A percentile compares a stretch with the other conserved stretches of the same genome.
These are phyloP conservation scores for Monosporascus sp. DNA, from an alignment of 2,329 filamentous ascomycete species.

Conservation along the genomic window DNA sequence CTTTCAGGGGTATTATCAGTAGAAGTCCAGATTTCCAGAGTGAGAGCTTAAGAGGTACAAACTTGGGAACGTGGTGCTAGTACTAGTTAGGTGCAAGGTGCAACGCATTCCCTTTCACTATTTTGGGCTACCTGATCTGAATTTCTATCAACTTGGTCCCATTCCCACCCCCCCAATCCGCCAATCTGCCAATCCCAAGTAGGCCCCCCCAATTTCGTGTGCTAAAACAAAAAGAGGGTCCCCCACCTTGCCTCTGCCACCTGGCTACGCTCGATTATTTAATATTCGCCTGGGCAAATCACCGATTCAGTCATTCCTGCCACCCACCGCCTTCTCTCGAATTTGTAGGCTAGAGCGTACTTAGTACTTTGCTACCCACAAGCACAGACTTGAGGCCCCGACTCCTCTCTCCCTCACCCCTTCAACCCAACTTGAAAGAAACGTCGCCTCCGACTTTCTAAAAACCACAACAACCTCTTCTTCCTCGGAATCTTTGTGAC, in stretches of 20 bases:
- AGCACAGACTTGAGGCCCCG: neutral
- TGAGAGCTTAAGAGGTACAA: too few species aligned
- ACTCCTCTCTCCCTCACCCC: neutral
- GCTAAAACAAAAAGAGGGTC: neutral
- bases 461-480: neutral
- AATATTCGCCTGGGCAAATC: too few species aligned
- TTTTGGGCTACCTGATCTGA: too few species aligned
- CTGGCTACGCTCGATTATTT: neutral
- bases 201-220: neutral
- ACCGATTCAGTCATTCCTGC: too few species aligned
- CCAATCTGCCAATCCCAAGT: neutral
- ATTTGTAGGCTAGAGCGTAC: neutral
- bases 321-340: too few species aligned
- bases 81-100: too few species aligned
- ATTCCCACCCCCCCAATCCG: neutral
- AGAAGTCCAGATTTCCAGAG: too few species aligned
- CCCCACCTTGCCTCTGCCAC: neutral
- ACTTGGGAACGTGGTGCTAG: too few species aligned
- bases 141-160: too few species aligned
- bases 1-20: too few species aligned
- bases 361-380: neutral
- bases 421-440: conserved; percentile 1
- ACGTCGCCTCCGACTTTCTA: neutral
- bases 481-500: neutral
- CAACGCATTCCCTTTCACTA: too few species aligned